Evolutionary conservation across 768 basidiomycete genomes (phyloP).

Genomic region (Boletus vinaceobasis): DNA sequence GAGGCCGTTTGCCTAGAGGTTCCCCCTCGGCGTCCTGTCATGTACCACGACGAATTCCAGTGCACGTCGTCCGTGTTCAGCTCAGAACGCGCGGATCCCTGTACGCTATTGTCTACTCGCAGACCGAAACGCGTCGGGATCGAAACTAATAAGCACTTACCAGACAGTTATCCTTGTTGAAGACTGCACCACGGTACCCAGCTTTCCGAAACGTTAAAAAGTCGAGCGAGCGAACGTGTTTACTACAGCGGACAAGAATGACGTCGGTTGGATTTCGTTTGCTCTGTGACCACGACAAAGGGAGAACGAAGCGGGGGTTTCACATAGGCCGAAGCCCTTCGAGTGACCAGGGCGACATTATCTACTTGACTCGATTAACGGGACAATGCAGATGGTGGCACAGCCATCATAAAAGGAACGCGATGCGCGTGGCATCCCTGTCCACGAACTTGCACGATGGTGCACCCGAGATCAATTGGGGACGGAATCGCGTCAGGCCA

Average conservation of each 20-base stretch:
- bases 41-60: no score
- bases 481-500: background rate
- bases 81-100: background rate
- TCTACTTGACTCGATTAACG: no score
- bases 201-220: background rate
- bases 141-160: background rate
- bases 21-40: background rate
- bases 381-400: conserved; percentile 1
- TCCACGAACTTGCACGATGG: conserved; percentile 17
- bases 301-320: background rate
- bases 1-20: no score
- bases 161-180: background rate
- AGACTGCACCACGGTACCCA: background rate
- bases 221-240: background rate
- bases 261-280: background rate
- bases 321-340: background rate
- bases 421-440: conserved; percentile 29
- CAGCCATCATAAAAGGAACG: conserved; percentile 14
- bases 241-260: no score
- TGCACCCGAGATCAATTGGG: background rate
- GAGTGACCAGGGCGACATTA: background rate
- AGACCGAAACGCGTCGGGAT: background rate
- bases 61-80: background rate
- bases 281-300: background rate
- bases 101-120: background rate